These are phyloP conservation scores for Pseudohalonectria lignicola DNA, from an alignment of 2,329 filamentous ascomycete genomes.

Conservation along the genomic window DNA sequence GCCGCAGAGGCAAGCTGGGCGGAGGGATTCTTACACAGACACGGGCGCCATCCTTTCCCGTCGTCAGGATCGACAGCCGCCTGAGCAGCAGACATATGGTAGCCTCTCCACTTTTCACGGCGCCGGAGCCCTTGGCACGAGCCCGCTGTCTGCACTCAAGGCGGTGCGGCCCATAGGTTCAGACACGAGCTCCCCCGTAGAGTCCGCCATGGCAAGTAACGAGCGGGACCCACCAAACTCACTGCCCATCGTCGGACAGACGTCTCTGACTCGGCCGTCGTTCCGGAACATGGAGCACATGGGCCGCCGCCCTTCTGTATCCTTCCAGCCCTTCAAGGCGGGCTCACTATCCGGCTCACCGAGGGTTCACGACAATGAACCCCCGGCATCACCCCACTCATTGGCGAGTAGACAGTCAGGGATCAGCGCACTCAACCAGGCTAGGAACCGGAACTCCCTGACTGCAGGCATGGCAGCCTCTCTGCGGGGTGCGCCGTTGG, in stretches of 20 bases:
- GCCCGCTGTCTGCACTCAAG: conserved; percentile 73
- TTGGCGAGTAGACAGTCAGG: conserved; percentile 33
- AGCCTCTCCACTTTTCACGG: conserved; percentile 85
- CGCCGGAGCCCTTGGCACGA: conserved; percentile 66
- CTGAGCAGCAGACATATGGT: conserved; percentile 62
- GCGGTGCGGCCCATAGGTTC: conserved; percentile 53
- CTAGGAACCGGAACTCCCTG: conserved; percentile 60
- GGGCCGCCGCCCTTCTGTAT: conserved; percentile 68
- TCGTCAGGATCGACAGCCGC: conserved; percentile 41
- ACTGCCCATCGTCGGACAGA: conserved; percentile 34
- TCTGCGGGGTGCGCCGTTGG: conserved; percentile 52
- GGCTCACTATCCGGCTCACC: conserved; percentile 90
- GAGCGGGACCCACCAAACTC: conserved; percentile 38
- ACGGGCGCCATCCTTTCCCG: conserved; percentile 67
- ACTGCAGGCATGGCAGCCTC: conserved; percentile 68
- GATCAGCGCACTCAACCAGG: conserved; percentile 39
- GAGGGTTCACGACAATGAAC: conserved; percentile 31
- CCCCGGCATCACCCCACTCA: conserved; percentile 45
- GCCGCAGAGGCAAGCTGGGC: conserved; percentile 36
- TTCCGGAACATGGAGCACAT: conserved; percentile 38
- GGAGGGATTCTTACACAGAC: conserved; percentile 31
- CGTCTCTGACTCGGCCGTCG: conserved; percentile 18
- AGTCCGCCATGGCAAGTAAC: conserved; percentile 34
- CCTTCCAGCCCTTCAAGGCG: conserved; percentile 93
- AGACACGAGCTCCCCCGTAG: conserved; percentile 48